Conservation (phyloP, 2,329 filamentous ascomycete genomes). For the Pseudogymnoascus pannorum region DNA sequence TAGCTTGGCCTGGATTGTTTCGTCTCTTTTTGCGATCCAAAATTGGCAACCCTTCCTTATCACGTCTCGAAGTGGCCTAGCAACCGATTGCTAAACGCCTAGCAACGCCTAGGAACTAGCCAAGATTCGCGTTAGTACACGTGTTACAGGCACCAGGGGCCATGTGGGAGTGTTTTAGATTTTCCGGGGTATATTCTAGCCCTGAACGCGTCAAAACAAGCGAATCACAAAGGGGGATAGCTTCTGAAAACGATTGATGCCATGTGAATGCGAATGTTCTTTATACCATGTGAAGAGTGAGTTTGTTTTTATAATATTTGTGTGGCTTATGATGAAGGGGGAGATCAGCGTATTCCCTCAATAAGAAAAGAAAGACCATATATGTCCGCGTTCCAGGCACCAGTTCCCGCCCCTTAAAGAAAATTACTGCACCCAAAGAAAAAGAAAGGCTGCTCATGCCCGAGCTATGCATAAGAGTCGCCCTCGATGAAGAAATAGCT, state of each 20-base stretch:
- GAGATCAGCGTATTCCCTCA: not conserved
- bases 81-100: not conserved
- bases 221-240: not conserved
- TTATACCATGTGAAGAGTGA: not conserved
- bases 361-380: not conserved
- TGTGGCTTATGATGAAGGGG: not conserved
- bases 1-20: constrained; percentile 8
- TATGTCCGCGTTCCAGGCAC: not conserved
- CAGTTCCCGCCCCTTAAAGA: not conserved
- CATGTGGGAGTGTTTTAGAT: constrained; percentile 3
- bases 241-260: not conserved
- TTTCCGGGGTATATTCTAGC: constrained; percentile 6
- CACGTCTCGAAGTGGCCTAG: constrained; percentile 1
- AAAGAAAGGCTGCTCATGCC: not conserved
- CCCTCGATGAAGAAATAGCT: not conserved
- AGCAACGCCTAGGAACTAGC: not conserved
- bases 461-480: not conserved
- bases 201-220: constrained; percentile 1
- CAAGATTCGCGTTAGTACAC: not conserved
- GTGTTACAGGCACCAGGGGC: constrained; percentile 8
- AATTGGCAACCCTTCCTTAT: constrained; percentile 2
- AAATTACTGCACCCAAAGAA: not conserved
- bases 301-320: not conserved
- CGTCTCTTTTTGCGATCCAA: constrained; percentile 6
- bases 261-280: not conserved